Evolutionary conservation across 768 basidiomycete genomes (phyloP).

Genomic region (Suillus variegatus): DNA sequence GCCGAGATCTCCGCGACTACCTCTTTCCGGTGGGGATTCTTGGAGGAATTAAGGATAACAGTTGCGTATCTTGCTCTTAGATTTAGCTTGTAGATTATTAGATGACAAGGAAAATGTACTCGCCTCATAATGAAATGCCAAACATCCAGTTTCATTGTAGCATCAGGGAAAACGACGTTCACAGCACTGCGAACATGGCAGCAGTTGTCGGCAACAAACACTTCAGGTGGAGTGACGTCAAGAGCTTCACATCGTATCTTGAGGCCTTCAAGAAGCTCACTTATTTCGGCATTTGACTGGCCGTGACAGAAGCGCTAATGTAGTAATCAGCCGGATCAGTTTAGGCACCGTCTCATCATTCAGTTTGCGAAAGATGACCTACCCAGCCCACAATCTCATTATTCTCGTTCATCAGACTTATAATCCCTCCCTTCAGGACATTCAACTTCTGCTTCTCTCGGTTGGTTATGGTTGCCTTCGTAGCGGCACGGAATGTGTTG

Average conservation of each 20-base stretch:
- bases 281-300: constrained; percentile 16
- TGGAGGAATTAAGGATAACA: constrained; percentile 14
- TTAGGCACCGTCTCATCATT: too few relatives aligned
- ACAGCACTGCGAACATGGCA: constrained; percentile 18
- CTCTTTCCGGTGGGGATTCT: constrained; percentile 11
- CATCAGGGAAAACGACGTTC: constrained; percentile 7
- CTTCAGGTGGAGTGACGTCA: constrained; percentile 11
- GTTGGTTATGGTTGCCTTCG: constrained; percentile 14
- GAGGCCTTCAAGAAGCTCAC: constrained; percentile 17
- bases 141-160: constrained; percentile 14
- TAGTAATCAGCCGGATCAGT: background rate
- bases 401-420: constrained; percentile 19
- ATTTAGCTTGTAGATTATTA: background rate
- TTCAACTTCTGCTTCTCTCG: background rate
- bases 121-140: constrained; percentile 25
- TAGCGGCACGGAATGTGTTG: constrained; percentile 19
- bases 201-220: constrained; percentile 23
- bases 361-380: background rate
- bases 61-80: constrained; percentile 15
- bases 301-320: constrained; percentile 17
- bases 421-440: constrained; percentile 16
- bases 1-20: constrained; percentile 15
- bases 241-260: constrained; percentile 12
- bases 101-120: background rate
- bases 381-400: constrained; percentile 19